These are phyloP conservation scores for Endogone sp. DNA, from an alignment of 192 early-diverging fungal genomes.

Conservation along the genomic window DNA sequence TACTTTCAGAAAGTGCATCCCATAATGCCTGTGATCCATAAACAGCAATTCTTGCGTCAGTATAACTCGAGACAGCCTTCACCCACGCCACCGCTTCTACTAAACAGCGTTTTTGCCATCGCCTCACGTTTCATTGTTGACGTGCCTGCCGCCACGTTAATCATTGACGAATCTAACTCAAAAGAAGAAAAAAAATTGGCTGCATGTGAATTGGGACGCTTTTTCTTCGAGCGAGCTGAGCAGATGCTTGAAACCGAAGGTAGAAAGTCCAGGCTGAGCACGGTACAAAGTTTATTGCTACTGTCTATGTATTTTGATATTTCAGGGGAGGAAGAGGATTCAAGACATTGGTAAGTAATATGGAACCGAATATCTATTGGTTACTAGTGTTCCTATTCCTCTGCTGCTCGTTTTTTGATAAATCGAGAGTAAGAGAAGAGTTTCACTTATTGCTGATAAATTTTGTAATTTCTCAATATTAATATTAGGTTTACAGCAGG, in stretches of 20 bases:
- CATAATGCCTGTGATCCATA: conserved; percentile 58
- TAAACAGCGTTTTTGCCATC: conserved; percentile 58
- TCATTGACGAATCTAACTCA: conserved; percentile 21
- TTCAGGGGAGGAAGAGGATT: conserved; percentile 8
- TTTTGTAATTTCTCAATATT: background rate
- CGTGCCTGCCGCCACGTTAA: background rate
- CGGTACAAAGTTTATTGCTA: conserved; percentile 61
- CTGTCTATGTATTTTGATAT: conserved; percentile 48
- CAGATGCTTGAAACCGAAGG: conserved; percentile 46
- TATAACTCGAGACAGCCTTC: conserved; percentile 33
- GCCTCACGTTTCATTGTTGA: conserved; percentile 34
- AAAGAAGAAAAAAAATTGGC: conserved; percentile 2
- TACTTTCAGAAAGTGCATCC: conserved; percentile 61
- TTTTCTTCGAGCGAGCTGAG: conserved; percentile 38
- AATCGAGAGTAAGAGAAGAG: too few relatives aligned
- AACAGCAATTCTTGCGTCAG: conserved; percentile 49
- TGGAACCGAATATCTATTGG: background rate
- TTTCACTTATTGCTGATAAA: background rate
- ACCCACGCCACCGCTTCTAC: conserved; percentile 36
- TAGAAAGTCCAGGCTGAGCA: conserved; percentile 47
- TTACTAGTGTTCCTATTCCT: background rate
- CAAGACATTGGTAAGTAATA: conserved; percentile 19
- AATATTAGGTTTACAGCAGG: background rate
- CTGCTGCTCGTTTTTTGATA: too few relatives aligned
- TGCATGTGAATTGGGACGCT: conserved; percentile 9